Percentiles rank a stretch among this genome's conserved stretches.
Conservation (phyloP, 1,139 yeast species). For the Taiozyma sp. region DNA sequence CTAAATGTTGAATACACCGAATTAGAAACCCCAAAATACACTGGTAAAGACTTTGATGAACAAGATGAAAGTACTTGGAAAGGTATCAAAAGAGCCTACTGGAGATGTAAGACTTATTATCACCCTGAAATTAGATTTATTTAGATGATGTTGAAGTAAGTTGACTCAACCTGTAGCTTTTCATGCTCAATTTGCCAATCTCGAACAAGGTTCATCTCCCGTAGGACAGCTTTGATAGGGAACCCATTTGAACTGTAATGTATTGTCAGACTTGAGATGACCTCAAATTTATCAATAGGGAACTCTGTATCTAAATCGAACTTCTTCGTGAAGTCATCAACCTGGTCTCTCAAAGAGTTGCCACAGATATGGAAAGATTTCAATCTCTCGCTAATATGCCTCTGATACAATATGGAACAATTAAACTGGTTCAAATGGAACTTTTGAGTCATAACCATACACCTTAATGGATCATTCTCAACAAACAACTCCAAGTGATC, state of each 20-base stretch:
- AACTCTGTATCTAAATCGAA: neutral
- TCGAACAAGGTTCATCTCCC: neutral
- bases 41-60: slow-evolving; percentile 16
- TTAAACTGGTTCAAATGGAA: neutral
- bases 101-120: slow-evolving; percentile 65
- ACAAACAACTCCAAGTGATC: neutral
- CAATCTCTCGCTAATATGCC: neutral
- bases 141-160: slow-evolving; percentile 2
- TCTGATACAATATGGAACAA: neutral
- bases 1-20: slow-evolving; percentile 30
- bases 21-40: slow-evolving; percentile 17
- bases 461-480: neutral
- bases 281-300: neutral
- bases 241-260: neutral
- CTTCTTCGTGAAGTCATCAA: neutral
- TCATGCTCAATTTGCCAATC: neutral
- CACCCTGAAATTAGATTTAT: slow-evolving; percentile 56
- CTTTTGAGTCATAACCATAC: neutral
- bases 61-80: slow-evolving; percentile 53
- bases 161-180: neutral
- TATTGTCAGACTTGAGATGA: neutral
- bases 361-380: neutral
- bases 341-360: neutral
- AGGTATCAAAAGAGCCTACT: slow-evolving; percentile 64
- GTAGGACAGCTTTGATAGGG: neutral